These are phyloP conservation scores for Dothideomycetes sp. DNA, from an alignment of 2,329 filamentous ascomycete species.

Conservation along the genomic window DNA sequence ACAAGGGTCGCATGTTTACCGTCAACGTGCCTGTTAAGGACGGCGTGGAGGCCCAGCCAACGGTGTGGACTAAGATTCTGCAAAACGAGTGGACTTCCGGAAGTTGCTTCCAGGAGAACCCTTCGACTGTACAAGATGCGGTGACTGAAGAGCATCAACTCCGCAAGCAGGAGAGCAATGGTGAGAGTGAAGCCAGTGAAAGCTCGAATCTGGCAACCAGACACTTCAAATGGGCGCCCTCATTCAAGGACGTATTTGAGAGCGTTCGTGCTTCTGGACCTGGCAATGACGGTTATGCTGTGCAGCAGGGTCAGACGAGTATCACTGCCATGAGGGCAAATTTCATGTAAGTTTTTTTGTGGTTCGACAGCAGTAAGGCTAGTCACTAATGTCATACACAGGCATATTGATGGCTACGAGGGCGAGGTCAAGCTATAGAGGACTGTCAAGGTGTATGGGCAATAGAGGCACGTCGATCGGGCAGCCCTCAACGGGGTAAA, in stretches of 20 bases:
- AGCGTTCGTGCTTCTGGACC: constrained; percentile 70
- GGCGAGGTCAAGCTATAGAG: constrained; percentile 66
- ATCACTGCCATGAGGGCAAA: constrained; percentile 87
- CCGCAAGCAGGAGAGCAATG: constrained; percentile 50
- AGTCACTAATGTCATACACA: no score
- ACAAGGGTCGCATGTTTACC: constrained; percentile 63
- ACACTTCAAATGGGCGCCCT: constrained; percentile 91
- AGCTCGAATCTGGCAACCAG: constrained; percentile 53
- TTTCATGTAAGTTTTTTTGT: no score
- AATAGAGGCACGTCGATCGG: no score
- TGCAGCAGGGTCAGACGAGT: constrained; percentile 78
- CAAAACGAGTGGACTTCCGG: constrained; percentile 85
- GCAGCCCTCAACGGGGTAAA: no score
- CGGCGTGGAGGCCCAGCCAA: constrained; percentile 47
- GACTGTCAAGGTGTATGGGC: no score
- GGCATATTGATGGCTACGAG: constrained; percentile 54
- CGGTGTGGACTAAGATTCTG: constrained; percentile 75
- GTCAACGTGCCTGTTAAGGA: constrained; percentile 79
- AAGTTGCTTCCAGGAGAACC: constrained; percentile 74
- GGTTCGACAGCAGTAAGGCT: no score
- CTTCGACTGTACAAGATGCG: constrained; percentile 49
- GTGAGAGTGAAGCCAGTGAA: constrained; percentile 20
- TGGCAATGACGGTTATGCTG: constrained; percentile 87
- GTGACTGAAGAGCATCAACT: constrained; percentile 59
- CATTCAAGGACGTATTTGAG: constrained; percentile 75